Evolutionary conservation across 208 protist species (phyloP), one percentile per base, ranked within the genome.

Genomic region (Leishmania martiniquensis): DNA sequence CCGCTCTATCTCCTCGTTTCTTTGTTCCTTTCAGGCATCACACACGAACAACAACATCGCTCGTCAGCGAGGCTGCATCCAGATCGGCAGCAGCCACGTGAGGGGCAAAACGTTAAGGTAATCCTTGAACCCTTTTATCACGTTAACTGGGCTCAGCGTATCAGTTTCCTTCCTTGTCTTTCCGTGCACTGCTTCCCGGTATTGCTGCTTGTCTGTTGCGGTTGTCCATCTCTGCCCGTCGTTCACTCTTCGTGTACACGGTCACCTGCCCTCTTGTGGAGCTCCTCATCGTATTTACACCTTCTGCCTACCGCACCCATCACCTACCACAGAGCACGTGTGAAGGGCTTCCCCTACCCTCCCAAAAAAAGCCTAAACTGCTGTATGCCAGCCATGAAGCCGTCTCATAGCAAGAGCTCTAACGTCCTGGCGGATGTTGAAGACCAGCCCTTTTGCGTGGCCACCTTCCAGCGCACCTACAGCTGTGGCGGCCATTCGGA

Each of bases 381-480:
- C 22, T 75, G 5, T 51, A 80, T 67, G 37, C 62, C 51, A 63
- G 22, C 47, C 37, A 76, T 79, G 72, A 63, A 20, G 44, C 51
- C 75, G 39, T 44, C 62, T 13, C 59, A 22, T 65, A 54, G 20
- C 25, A 80, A 72, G 57, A 57, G 25, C 0, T 54, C 22, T 4
- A 86, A 65, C 29, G 59, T 22, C 34, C 66, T 85, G 20, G 76
- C 81, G 13, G 77, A 89, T 3, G 55, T 84, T 13, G 77, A 78
- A 39, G 71, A 83, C 55, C 67, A 76, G 54, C 67, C 72, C 22
- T 89, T 89, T 60, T 73, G 74, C 45, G 83, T 87, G 44, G 83
- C 88, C 6, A 91, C 88, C 17, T 95, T 95, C 44, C 54, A 81
- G 47, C 80, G 85, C 54, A 82, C 57, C 25, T 9, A 66, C 65